Base-by-base conservation (phyloP, 108 stramenopile genomes). In the Phaeodactylum tricornutum region DNA sequence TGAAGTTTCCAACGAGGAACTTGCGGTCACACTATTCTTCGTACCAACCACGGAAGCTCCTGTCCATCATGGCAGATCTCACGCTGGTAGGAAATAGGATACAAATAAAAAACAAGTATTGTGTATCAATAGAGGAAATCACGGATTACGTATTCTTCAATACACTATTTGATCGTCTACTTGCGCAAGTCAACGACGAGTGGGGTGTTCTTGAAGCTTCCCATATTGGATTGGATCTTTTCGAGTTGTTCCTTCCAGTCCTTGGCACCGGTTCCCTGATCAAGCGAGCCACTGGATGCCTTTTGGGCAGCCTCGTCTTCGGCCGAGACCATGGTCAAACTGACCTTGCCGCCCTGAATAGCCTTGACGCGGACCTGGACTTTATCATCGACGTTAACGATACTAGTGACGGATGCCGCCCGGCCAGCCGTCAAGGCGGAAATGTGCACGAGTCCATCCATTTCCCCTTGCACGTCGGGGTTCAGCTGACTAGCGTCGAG, bases 361-460 rank as follows among this genome's bases (percentile, higher is more conserved):
- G 50, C 53, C 64, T 79, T 81, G 38, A 84, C 57, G 39, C 91
- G 81, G 42, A 93, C 73, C 57, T 83, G 67, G 36, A 93, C 81
- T 62, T 78, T 79, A 37, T 93, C 79, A 30, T 81, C 79, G 23
- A 77, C 59, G 4, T 55, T 53, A 32, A 81, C 78, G 44, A 84
- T 49, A 39, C 72, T 74, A 12, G 56, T 30, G 0, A 93, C 91
- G 32, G 65, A 45, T 14, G 39, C 30, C 44, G 68, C 65, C 26
- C 85, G 77, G 38, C 81, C 84, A 24, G 64, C 63, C 8, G 70
- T 46, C 42, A 93, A 69, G 15, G 77, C 69, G 15, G 84, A 86
- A 61, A 88, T 88, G 70, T 88, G 91, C 2, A 88, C 82, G 42
- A 93, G 66, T 39, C 91, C 86, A 55, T 93, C 87, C 26, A 93